Evolutionary conservation across 768 basidiomycete species (phyloP).

Genomic region (Agaricus subrufescens): DNA sequence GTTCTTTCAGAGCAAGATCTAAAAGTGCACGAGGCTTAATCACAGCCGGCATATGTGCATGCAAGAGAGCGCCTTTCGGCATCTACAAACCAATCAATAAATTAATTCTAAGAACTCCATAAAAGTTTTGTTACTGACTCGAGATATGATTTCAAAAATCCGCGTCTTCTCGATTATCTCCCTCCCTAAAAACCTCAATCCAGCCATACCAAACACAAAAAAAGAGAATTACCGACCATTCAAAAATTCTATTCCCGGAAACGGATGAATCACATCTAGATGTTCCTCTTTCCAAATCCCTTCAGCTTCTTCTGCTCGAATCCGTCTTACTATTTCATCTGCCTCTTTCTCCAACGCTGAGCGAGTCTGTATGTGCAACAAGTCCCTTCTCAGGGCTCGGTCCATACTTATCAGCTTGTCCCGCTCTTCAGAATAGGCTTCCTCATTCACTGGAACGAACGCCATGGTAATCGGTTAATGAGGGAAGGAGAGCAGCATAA

Average conservation of each 20-base stretch:
- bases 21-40: slow-evolving; percentile 52
- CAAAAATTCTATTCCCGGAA: slow-evolving; percentile 23
- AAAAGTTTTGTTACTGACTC: slow-evolving; percentile 29
- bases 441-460: background rate
- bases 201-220: background rate
- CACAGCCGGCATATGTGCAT: slow-evolving; percentile 72
- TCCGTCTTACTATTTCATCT: slow-evolving; percentile 32
- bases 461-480: background rate
- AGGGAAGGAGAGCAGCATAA: background rate
- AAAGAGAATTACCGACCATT: slow-evolving; percentile 38
- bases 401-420: slow-evolving; percentile 37
- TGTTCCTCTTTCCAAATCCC: slow-evolving; percentile 8
- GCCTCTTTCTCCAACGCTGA: slow-evolving; percentile 43
- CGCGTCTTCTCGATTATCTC: slow-evolving; percentile 54
- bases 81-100: slow-evolving; percentile 37
- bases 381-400: slow-evolving; percentile 48
- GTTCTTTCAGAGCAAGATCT: slow-evolving; percentile 48
- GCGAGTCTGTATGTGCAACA: slow-evolving; percentile 16
- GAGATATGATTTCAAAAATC: slow-evolving; percentile 57
- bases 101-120: background rate
- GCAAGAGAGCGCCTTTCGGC: slow-evolving; percentile 77
- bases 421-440: slow-evolving; percentile 26
- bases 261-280: slow-evolving; percentile 7
- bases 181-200: slow-evolving; percentile 32
- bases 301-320: slow-evolving; percentile 9